Base-by-base conservation (phyloP, 805 yeast genomes). In the Hanseniaspora thailandica region DNA sequence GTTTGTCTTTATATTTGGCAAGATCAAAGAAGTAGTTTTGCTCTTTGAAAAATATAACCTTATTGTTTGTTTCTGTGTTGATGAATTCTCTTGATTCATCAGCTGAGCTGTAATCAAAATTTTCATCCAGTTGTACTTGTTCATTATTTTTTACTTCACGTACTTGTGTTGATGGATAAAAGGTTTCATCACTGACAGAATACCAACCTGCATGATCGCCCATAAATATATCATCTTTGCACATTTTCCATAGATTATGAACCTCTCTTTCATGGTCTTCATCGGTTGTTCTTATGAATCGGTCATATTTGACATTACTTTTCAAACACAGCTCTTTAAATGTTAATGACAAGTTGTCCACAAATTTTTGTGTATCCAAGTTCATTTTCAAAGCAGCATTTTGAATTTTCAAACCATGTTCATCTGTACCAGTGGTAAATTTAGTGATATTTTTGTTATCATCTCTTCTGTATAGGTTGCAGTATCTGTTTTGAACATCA, bases 161-260 rank as follows among this genome's bases (percentile, higher is more conserved):
- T 25, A 86, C 79, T 64, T 88, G 95, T 2, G 78, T 67, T 57
- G 82, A 94, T 0, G 97, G 85, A 61, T 86, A 90, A 62, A 93
- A 93, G 1, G 96, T 84, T 67, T 93, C 98, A 63, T 93, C 98
- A 47, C 94, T 83, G 6, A 90, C 71, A 6, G 95, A 86, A 63
- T 93, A 93, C 97, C 97, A 93, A 1, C 98, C 98, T 47, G 77
- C 67, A 64, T 93, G 98, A 30, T 75, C 70, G 7, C 95, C 96
- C 63, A 82, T 77, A 63, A 87, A 87, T 1, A 93, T 84, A 58
- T 69, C 77, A 0, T 74, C 68, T 43, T 66, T 55, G 57, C 93
- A 76, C 1, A 69, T 57, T 1, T 72, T 65, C 97, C 98, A 93
- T 57, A 93, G 75, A 30, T 71, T 65, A 33, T 71, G 69, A 1